Conservation (phyloP, 768 basidiomycete genomes). For the Boletus subcaerulescens region DNA sequence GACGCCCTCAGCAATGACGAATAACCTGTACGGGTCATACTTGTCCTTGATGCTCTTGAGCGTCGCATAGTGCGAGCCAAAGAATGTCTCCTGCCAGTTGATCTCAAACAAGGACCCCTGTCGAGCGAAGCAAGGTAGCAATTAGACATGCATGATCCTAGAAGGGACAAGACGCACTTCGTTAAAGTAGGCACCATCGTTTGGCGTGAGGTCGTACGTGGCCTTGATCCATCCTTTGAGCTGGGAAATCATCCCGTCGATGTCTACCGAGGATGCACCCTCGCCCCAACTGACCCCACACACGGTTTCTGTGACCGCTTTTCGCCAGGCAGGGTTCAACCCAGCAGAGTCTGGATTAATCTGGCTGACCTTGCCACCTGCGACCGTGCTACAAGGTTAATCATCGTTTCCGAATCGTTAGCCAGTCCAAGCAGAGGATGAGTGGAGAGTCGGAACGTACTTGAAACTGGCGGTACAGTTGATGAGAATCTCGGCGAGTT, state of each 20-base stretch:
- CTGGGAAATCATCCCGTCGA: constrained; percentile 8
- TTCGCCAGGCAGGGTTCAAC: constrained; percentile 49
- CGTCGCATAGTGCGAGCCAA: constrained; percentile 41
- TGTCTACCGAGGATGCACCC: constrained; percentile 14
- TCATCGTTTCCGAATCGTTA: neutral
- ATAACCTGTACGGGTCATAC: constrained; percentile 12
- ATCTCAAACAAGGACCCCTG: constrained; percentile 44
- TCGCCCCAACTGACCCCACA: constrained; percentile 23
- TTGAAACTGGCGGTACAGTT: constrained; percentile 2
- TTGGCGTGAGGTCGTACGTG: constrained; percentile 32
- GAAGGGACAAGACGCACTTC: constrained; percentile 33
- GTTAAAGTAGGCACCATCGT: constrained; percentile 45
- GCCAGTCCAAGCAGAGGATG: neutral
- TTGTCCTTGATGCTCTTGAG: constrained; percentile 41
- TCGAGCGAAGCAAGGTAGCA: too few species aligned
- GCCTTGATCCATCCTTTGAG: constrained; percentile 20
- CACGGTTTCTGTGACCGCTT: constrained; percentile 34
- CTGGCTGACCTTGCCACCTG: constrained; percentile 42
- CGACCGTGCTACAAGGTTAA: constrained; percentile 31
- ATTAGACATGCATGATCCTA: too few species aligned
- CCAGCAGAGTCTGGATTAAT: constrained; percentile 38
- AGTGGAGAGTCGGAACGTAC: neutral
- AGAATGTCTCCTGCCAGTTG: constrained; percentile 42
- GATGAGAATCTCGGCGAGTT: constrained; percentile 7
- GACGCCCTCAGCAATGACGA: constrained; percentile 11